These are phyloP conservation scores for Acorus gramineus DNA, from an alignment of 106 monocot species.

Conservation along the genomic window DNA sequence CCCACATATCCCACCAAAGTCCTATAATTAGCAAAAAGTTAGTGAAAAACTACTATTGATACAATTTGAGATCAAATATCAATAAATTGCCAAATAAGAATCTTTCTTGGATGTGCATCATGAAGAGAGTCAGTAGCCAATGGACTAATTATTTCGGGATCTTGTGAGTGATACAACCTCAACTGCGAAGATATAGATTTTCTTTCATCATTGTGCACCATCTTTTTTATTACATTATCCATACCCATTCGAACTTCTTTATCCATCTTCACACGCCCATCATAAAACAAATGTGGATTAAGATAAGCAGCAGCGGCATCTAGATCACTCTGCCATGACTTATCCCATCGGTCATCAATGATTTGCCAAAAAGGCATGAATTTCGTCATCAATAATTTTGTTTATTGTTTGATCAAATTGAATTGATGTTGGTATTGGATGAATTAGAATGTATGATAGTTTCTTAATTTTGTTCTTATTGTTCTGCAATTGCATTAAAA, in stretches of 20 bases:
- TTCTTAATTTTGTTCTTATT: too few relatives aligned
- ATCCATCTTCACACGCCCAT: background rate
- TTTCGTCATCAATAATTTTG: background rate
- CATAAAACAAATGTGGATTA: background rate
- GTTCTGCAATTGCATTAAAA: too few relatives aligned
- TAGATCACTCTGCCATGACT: background rate
- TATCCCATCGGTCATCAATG: background rate
- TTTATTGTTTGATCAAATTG: too few relatives aligned
- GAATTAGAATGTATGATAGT: too few relatives aligned
- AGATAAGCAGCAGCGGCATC: background rate
- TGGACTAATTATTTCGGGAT: background rate
- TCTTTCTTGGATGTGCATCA: background rate
- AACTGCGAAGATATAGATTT: background rate
- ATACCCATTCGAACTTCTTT: background rate
- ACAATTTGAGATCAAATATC: background rate
- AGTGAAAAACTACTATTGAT: background rate
- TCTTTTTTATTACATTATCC: background rate
- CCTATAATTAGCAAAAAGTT: background rate
- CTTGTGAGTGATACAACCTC: background rate
- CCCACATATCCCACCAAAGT: constrained; percentile 1
- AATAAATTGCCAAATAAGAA: background rate
- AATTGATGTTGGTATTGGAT: too few relatives aligned
- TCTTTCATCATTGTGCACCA: background rate
- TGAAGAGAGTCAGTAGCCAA: background rate
- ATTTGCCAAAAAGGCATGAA: background rate